Conservation (phyloP, 345 rosid genomes). For the Syzygium grande region DNA sequence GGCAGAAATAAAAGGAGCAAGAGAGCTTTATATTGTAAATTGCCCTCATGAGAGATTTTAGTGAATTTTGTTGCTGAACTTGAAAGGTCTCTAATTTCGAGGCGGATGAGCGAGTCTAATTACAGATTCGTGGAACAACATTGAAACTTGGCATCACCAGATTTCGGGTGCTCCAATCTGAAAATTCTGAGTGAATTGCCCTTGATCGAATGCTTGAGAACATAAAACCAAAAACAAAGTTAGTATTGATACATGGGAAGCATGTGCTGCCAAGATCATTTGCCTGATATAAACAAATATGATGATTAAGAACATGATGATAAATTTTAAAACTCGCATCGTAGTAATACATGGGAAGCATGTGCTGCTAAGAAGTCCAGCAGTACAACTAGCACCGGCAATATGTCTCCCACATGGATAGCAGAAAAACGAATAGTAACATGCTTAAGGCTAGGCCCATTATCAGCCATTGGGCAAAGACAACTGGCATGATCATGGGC, state of each 20-base stretch:
- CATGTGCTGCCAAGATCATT: background rate
- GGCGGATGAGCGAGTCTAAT: background rate
- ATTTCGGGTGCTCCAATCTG: background rate
- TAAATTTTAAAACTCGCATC: background rate
- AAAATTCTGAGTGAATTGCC: background rate
- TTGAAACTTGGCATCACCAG: background rate
- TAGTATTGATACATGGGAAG: background rate
- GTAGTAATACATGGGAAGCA: background rate
- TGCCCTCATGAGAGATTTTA: background rate
- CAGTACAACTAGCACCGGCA: background rate
- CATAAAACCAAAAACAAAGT: background rate
- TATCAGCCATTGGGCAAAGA: background rate
- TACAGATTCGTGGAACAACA: background rate
- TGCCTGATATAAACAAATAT: background rate
- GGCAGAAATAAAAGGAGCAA: background rate
- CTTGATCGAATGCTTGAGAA: background rate
- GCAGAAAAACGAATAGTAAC: background rate
- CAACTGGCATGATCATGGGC: background rate
- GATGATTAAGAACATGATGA: background rate
- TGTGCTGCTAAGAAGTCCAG: background rate
- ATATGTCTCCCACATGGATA: background rate
- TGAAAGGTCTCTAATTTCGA: background rate
- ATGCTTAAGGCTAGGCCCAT: background rate
- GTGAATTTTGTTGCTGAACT: background rate
- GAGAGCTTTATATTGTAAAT: background rate